Conservation (phyloP, 495 filamentous ascomycete genomes). For the Neurospora discreta region DNA sequence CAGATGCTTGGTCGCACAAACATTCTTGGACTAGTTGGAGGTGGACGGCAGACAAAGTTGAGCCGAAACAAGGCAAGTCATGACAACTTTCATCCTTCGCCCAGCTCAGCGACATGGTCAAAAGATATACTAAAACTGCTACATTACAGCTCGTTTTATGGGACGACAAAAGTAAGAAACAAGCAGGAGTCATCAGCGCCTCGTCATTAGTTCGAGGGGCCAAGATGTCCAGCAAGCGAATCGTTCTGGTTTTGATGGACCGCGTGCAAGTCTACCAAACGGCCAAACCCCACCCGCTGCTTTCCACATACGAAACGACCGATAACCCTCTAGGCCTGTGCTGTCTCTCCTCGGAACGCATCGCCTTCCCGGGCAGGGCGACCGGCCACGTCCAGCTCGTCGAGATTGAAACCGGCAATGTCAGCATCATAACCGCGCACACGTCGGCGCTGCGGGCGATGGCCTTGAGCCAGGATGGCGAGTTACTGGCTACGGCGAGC, state of each 20-base stretch:
- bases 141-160: conserved; percentile 63
- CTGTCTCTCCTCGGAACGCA: conserved; percentile 55
- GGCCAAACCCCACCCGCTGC: conserved; percentile 58
- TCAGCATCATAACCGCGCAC: conserved; percentile 92
- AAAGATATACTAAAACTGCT: background rate
- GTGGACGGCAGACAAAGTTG: conserved; percentile 77
- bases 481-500: conserved; percentile 81
- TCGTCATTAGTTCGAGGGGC: conserved; percentile 62
- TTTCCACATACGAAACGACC: conserved; percentile 71
- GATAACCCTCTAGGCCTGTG: conserved; percentile 80
- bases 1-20: conserved; percentile 85
- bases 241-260: conserved; percentile 73
- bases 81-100: background rate
- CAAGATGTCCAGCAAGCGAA: conserved; percentile 62
- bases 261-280: conserved; percentile 76
- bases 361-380: conserved; percentile 77
- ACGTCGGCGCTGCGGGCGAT: conserved; percentile 68
- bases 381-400: conserved; percentile 88
- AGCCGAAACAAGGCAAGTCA: conserved; percentile 67
- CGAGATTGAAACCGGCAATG: conserved; percentile 66
- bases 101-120: background rate
- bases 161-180: conserved; percentile 75
- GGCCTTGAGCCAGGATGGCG: conserved; percentile 66
- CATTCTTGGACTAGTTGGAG: conserved; percentile 82
- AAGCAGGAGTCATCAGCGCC: conserved; percentile 45